These are phyloP conservation scores for Huntiella bhutanensis DNA, from an alignment of 2,329 filamentous ascomycete genomes.

Conservation along the genomic window DNA sequence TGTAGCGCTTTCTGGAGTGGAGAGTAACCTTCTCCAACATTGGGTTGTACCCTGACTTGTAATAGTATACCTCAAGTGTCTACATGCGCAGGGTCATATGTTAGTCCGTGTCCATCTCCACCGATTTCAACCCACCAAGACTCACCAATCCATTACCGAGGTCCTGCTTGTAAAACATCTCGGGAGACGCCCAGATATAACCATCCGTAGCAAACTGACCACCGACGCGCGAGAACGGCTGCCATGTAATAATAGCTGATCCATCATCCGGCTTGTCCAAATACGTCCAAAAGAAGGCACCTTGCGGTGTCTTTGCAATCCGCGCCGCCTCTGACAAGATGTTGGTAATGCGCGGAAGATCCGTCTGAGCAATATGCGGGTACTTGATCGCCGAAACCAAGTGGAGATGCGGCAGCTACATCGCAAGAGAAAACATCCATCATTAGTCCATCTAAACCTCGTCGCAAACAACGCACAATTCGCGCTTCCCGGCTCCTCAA, in stretches of 20 bases:
- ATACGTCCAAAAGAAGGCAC: constrained; percentile 86
- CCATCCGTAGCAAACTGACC: constrained; percentile 77
- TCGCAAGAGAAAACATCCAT: constrained; percentile 3
- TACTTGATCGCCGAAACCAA: constrained; percentile 71
- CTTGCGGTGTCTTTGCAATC: constrained; percentile 56
- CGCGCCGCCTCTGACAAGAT: constrained; percentile 71
- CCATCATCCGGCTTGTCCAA: constrained; percentile 68
- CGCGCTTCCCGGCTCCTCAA: constrained; percentile 10
- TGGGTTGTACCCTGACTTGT: constrained; percentile 62
- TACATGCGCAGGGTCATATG: constrained; percentile 19
- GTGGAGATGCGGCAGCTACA: constrained; percentile 71
- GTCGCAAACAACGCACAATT: constrained; percentile 3
- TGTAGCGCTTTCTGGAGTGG: constrained; percentile 71
- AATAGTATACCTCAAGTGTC: constrained; percentile 76
- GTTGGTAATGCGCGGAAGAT: constrained; percentile 59
- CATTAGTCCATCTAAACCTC: constrained; percentile 2
- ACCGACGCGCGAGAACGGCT: constrained; percentile 52
- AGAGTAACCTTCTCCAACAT: constrained; percentile 50
- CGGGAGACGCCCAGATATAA: constrained; percentile 72
- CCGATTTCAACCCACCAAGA: constrained; percentile 5
- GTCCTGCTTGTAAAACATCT: constrained; percentile 60
- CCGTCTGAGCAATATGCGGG: constrained; percentile 51
- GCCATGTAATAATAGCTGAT: constrained; percentile 72
- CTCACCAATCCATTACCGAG: constrained; percentile 40
- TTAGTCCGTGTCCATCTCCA: constrained; percentile 5